A percentile compares a stretch with the other conserved stretches of the same genome.
Conservation (phyloP, 75 land plant genomes). For the Pseudotsuga menziesii region DNA sequence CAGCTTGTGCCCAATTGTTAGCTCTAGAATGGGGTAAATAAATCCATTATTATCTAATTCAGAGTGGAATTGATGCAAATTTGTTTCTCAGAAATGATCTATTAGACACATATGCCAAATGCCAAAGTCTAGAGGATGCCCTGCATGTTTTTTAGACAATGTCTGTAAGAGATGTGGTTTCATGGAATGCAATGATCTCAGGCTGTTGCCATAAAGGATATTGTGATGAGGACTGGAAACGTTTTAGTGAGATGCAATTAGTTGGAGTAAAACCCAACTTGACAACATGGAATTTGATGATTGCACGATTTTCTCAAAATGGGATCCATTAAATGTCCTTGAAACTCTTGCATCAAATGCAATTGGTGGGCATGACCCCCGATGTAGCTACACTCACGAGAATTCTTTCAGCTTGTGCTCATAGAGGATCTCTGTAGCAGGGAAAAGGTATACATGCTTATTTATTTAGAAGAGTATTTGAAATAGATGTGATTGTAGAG, state of each 20-base stretch:
- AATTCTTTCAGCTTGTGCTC: conserved; percentile 7
- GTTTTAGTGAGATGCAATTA: conserved; percentile 9
- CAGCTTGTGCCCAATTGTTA: no score
- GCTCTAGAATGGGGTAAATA: no score
- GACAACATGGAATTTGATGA: neutral
- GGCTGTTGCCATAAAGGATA: conserved; percentile 16
- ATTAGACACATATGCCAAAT: no score
- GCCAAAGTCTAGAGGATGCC: no score
- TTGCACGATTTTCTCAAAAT: neutral
- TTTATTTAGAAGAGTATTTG: neutral
- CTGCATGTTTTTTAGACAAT: conserved; percentile 15
- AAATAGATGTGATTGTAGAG: neutral
- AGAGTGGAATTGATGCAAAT: no score
- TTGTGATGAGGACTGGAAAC: conserved; percentile 6
- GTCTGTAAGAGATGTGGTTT: conserved; percentile 12
- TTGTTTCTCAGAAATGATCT: no score
- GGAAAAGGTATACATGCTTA: conserved; percentile 7
- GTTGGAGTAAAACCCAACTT: neutral
- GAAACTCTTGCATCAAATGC: neutral
- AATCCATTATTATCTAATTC: no score
- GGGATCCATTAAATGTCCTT: neutral
- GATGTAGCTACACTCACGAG: neutral
- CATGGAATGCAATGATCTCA: conserved; percentile 24
- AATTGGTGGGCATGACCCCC: neutral
- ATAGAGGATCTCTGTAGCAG: neutral